phyloP scores from a whole-genome alignment of 2,329 filamentous ascomycete species.

The Paracorniculantispora psalliotae region DNA sequence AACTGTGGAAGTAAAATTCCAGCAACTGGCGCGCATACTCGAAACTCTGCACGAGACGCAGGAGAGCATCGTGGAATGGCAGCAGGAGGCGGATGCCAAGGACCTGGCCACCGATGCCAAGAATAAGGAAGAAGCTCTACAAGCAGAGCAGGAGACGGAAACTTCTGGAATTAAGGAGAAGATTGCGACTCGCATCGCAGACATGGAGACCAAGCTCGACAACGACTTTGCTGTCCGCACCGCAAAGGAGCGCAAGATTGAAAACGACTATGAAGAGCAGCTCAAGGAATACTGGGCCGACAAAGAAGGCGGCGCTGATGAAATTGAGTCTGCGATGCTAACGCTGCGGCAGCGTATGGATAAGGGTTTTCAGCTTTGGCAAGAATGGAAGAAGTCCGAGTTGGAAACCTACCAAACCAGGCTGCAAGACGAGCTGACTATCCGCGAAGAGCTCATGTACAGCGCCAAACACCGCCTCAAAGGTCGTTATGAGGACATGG shows the following conservation, averaged over 20 bases:
- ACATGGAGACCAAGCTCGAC: conserved; percentile 30
- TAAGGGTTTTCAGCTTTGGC: conserved; percentile 34
- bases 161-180: conserved; percentile 24
- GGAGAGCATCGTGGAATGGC: conserved; percentile 29
- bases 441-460: conserved; percentile 39
- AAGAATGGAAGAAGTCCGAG: conserved; percentile 36
- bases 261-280: conserved; percentile 38
- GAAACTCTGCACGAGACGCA: conserved; percentile 40
- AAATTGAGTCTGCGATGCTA: conserved; percentile 29
- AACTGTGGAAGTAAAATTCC: conserved; percentile 35
- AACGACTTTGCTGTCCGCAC: conserved; percentile 38
- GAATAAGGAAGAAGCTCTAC: conserved; percentile 25
- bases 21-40: conserved; percentile 31
- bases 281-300: conserved; percentile 36
- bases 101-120: conserved; percentile 22
- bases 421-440: conserved; percentile 35
- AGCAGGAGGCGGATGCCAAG: conserved; percentile 33
- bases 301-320: conserved; percentile 28
- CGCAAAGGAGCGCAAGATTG: conserved; percentile 36
- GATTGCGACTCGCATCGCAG: conserved; percentile 30
- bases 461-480: conserved; percentile 29
- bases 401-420: conserved; percentile 30
- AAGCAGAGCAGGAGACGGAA: conserved; percentile 29
- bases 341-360: conserved; percentile 38
- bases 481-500: conserved; percentile 25